A percentile compares a stretch with the other conserved stretches of the same genome.
These are phyloP conservation scores for Canavalia ensiformis DNA, from an alignment of 306 rosid genomes.

Conservation along the genomic window DNA sequence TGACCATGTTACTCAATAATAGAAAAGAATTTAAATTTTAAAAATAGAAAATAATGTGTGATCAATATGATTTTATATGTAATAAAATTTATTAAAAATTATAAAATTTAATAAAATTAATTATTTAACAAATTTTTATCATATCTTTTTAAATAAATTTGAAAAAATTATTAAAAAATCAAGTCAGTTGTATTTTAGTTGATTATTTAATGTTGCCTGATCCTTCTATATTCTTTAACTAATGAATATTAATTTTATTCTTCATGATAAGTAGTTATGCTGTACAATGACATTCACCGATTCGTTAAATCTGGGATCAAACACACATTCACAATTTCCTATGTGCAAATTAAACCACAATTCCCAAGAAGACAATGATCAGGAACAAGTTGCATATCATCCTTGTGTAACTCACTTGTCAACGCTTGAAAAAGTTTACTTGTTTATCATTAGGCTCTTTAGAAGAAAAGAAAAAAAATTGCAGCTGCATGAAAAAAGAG, in stretches of 20 bases:
- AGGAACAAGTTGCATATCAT: slow-evolving; percentile 31
- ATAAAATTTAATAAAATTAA: too few relatives aligned
- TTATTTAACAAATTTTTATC: too few relatives aligned
- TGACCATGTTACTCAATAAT: too few relatives aligned
- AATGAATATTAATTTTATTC: slow-evolving; percentile 19
- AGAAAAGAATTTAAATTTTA: too few relatives aligned
- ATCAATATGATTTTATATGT: too few relatives aligned
- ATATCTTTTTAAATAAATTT: too few relatives aligned
- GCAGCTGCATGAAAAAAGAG: background rate
- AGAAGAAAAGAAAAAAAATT: background rate
- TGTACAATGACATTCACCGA: slow-evolving; percentile 6
- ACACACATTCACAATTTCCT: slow-evolving; percentile 38
- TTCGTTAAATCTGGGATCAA: slow-evolving; percentile 51
- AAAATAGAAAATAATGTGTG: too few relatives aligned
- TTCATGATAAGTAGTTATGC: slow-evolving; percentile 19
- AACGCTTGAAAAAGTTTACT: background rate
- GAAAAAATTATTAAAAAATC: too few relatives aligned
- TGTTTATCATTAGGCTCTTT: background rate
- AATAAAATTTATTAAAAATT: too few relatives aligned
- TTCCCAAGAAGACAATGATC: slow-evolving; percentile 52
- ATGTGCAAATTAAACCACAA: slow-evolving; percentile 10
- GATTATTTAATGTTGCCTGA: slow-evolving; percentile 40
- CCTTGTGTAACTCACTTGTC: slow-evolving; percentile 39
- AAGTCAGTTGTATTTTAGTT: background rate
- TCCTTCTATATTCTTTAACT: slow-evolving; percentile 33